Base-by-base conservation (phyloP, 2,329 filamentous ascomycete genomes). In the Xenosphaeropsis pyriputrescens region DNA sequence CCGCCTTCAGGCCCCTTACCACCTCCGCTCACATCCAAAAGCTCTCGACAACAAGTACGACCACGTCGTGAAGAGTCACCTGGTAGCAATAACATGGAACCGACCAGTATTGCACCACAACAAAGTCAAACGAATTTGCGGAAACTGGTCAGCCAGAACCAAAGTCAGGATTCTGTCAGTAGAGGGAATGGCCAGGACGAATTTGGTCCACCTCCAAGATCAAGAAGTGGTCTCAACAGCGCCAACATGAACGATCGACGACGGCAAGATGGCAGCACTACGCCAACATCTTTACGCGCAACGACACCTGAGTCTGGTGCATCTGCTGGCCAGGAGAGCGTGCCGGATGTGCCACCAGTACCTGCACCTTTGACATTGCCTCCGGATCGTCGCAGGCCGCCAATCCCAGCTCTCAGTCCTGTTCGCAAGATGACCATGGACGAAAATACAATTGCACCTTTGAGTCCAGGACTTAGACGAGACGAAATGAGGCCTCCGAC, bases 381-480 rank as follows among this genome's bases (percentile, higher is more conserved):
- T 30, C 51, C 54, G 1, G 55, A 57, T 40, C 41, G 53, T 41
- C 48, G 55, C 8, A 49, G 54, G 37, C 55, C 55, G 29, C 53
- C 54, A 33, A 50, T 56, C 42, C 49, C 48, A 40, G 48, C 40
- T 30, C 16, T 51, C 37, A 26, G 22, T 26, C 22, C 22, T 26
- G 8, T 26, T 26, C 22, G 22, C 3, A 26, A 26, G 22, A 26
- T 26, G 22, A 26, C 22, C 22, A 26, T 26, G 22, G 22, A 26
- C 22, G 22, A 26, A 11, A 26, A 26, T 26, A 26, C 22, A 5
- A 11, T 26, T 26, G 22, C 22, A 9, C 22, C 22, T 26, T 41
- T 57, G 6, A 57, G 55, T 32, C 57, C 59, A 29, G 52, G 47
- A 19, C 53, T 51, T 43, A 44, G 49, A 11, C 50, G 52, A 46